These are phyloP conservation scores for Stemphylium beticola DNA, from an alignment of 2,329 filamentous ascomycete species.

Conservation along the genomic window DNA sequence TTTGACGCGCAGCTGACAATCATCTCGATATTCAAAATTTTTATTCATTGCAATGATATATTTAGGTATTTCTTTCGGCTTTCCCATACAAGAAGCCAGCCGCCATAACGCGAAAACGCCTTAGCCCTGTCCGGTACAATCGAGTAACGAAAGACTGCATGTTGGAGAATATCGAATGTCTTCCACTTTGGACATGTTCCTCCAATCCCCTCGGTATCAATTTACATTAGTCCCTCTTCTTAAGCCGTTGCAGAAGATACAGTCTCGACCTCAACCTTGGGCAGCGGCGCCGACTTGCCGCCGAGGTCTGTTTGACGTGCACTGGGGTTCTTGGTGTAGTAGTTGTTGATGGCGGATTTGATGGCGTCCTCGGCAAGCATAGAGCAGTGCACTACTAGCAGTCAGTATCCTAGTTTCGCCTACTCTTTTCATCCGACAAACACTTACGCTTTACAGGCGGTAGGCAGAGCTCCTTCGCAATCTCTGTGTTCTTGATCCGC, in stretches of 20 bases:
- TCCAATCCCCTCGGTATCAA: conserved; percentile 25
- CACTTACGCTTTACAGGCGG: conserved; percentile 84
- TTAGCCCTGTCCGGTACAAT: conserved; percentile 7
- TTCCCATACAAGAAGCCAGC: conserved; percentile 14
- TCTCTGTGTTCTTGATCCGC: conserved; percentile 95
- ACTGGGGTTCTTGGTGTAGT: conserved; percentile 88
- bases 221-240: conserved; percentile 26
- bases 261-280: conserved; percentile 67
- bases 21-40: conserved; percentile 3
- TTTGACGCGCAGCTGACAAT: too few relatives aligned
- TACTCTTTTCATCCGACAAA: neutral
- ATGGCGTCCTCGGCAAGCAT: conserved; percentile 94
- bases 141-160: conserved; percentile 17
- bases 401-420: conserved; percentile 20
- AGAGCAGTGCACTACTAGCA: conserved; percentile 77
- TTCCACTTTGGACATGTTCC: neutral
- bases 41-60: conserved; percentile 13
- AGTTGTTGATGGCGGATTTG: conserved; percentile 89
- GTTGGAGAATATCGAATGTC: neutral
- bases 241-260: conserved; percentile 50
- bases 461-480: conserved; percentile 92
- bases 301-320: conserved; percentile 75
- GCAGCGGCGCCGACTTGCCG: conserved; percentile 73
- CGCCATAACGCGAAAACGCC: conserved; percentile 20
- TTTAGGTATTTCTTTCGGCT: conserved; percentile 7